Evolutionary conservation across 176 grass and related monocot species (phyloP), one percentile per base, ranked within the genome.

Genomic region (Raddia guianensis): DNA sequence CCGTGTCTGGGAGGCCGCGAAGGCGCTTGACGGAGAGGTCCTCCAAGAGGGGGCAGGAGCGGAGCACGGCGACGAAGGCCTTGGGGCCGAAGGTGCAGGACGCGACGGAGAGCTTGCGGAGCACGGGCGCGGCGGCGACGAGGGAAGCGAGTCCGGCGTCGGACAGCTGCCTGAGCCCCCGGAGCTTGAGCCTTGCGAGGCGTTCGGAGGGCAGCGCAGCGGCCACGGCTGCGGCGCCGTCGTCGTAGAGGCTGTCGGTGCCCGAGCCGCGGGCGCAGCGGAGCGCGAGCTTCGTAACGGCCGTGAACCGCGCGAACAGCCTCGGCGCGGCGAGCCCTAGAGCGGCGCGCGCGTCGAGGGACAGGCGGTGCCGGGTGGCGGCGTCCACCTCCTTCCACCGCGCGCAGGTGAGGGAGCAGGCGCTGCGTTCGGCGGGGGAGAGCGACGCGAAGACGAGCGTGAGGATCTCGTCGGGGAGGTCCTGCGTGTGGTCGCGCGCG

Each of bases 1-100:
- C 32, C 4, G 86, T 80, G 60, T 99, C 96, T 0, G 93, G 91
- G 12, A 99, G 85, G 34, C 96, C 92, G 21, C 91, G 91, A 51
- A 93, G 90, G 72, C 90, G 88, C 84, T 99, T 99, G 80, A 99
- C 79, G 52, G 93, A 95, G 73, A 99, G 79, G 79, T 99, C 96
- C 86, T 95, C 96, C 0, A 99, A 86, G 2, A 70, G 77, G 0
- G 86, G 82, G 74, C 93, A 93, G 0, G 78, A 81, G 50, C 68
- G 81, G 53, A 99, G 82, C 66, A 96, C 85, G 48, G 86, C 88
- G 3, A 91, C 89, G 43, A 99, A 85, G 15, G 86, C 97, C 79
- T 96, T 99, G 47, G 93, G 87, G 0, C 93, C 97, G 44, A 99
- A 96, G 82, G 84, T 75, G 85, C 93, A 99, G 43, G 97, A 99